Base-by-base conservation (phyloP, 768 basidiomycete species). In the Mycena vitilis region DNA sequence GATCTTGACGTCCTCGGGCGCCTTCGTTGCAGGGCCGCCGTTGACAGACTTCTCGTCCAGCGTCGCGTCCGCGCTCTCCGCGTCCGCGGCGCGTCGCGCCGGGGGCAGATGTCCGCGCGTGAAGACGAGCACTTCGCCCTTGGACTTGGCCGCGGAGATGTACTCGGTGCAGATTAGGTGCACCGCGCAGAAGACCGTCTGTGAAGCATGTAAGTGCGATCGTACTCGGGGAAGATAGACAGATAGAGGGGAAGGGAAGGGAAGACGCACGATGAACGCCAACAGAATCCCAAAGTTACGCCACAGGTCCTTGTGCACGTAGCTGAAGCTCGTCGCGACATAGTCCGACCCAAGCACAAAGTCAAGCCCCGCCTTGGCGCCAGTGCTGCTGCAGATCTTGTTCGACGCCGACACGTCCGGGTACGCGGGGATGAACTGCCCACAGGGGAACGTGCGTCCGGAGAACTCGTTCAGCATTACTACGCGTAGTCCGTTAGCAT, bases 391-490 rank as follows among this genome's bases (percentile, higher is more conserved):
- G 73, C 87, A 88, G 12, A 84, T 80, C 66, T 82, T 82, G 68
- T 87, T 81, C 1, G 66, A 60, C 4, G 80, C 73, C 37, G 72
- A 68, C 4, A 73, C 65, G 38, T 79, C 78, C 38, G 74, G 78
- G 47, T 83, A 83, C 13, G 71, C 74, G 5, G 80, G 76, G 15
- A 78, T 71, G 38, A 80, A 75, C 34, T 75, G 63, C 70, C 79
- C 67, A 73, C 80, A 79, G 40, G 74, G 78, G 71, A 78, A 85
- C 2, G 80, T 65, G 16, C 79, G 73, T 0, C 77, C 80, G 52
- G 73, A 72, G 75, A 88, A 87, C 72, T 89, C 88, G 76, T 88
- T 88, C 53, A 81, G 76, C 79, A 89, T 74, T 4, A 76, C 71
- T 71, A 30, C 5, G 5, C 30, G 15, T 10, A 45, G 30, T 3